Base-by-base conservation (phyloP, 352 stramenopile species). In the Phytophthora kernoviae region DNA sequence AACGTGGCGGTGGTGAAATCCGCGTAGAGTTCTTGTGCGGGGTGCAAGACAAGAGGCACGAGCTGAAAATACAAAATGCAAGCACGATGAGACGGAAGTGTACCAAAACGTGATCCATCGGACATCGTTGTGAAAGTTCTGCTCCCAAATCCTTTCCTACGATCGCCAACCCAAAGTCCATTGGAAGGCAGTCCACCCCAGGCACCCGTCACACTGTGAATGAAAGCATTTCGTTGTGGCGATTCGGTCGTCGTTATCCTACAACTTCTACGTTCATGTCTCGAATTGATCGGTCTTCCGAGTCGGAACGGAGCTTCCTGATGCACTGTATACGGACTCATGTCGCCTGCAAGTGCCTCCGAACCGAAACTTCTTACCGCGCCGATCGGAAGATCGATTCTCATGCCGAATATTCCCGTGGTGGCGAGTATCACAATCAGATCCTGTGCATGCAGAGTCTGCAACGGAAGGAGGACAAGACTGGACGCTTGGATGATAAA, bases 41-140 rank as follows among this genome's bases (percentile, higher is more conserved):
- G 24, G 24, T 30, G 36, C 15, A 55, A 62, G 37, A 20, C 34
- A 47, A 44, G 34, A 45, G 48, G 21, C 21, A 33, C 21, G 42
- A 39, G 46, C 15, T 42, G 32, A 30, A 22, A 15, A 37, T 45
- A 30, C 45, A 52, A 24, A 22, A 32, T 34, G 15, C 33, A 9
- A 4, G 6, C 15, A 43, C 37, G 8, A 43, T 9, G 18, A 3
- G 37, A 43, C 37, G 37, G 37, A 21, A 39, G 14, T 39, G 14
- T n/a, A 6, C 24, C 24, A 30, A 39, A n/a, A 14, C 10, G 6
- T 14, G 37, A 43, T 43, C 37, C 15, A 17, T 17, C 12, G 37
- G 37, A 49, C 50, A 50, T 60, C 18, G 34, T 46, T 15, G 26
- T 50, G 36, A 53, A 61, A 42, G 57, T 68, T 46, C 37, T 10